Conservation (phyloP, 495 filamentous ascomycete genomes). For the Penicillium macrosclerotiorum region DNA sequence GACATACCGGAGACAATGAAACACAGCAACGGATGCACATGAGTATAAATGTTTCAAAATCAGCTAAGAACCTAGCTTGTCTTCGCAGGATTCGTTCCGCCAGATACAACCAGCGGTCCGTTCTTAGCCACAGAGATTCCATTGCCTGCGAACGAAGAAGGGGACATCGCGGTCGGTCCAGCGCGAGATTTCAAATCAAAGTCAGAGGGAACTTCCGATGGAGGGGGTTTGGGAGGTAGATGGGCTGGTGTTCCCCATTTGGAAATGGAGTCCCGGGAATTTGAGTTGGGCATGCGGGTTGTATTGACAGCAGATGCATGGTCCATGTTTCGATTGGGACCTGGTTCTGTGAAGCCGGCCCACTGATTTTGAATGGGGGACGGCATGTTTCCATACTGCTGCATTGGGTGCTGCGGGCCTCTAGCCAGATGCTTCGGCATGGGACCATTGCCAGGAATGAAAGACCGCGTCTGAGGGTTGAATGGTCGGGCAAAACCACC, state of each 20-base stretch:
- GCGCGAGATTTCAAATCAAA: conserved; percentile 40
- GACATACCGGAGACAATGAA: neutral
- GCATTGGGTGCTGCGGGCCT: conserved; percentile 29
- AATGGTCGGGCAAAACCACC: conserved; percentile 83
- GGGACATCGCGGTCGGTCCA: conserved; percentile 15
- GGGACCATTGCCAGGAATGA: conserved; percentile 61
- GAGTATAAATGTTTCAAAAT: too few species aligned
- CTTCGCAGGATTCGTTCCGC: conserved; percentile 28
- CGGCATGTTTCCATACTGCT: conserved; percentile 29
- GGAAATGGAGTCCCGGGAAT: conserved; percentile 41
- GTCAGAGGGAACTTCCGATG: conserved; percentile 48
- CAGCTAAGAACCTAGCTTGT: conserved; percentile 14
- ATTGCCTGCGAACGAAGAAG: conserved; percentile 25
- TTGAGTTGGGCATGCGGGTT: conserved; percentile 19
- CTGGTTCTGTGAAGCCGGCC: conserved; percentile 36
- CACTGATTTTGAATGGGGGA: conserved; percentile 28
- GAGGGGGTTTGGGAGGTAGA: conserved; percentile 54
- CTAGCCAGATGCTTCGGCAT: conserved; percentile 31
- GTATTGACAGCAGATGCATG: conserved; percentile 6
- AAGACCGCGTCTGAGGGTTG: conserved; percentile 89
- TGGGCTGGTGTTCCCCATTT: conserved; percentile 58
- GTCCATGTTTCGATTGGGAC: conserved; percentile 17
- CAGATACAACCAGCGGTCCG: conserved; percentile 45
- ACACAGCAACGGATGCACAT: conserved; percentile 3
- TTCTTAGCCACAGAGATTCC: conserved; percentile 23